phyloP scores from a whole-genome alignment of 2,329 filamentous ascomycete species.

The Xylaria sp. region DNA sequence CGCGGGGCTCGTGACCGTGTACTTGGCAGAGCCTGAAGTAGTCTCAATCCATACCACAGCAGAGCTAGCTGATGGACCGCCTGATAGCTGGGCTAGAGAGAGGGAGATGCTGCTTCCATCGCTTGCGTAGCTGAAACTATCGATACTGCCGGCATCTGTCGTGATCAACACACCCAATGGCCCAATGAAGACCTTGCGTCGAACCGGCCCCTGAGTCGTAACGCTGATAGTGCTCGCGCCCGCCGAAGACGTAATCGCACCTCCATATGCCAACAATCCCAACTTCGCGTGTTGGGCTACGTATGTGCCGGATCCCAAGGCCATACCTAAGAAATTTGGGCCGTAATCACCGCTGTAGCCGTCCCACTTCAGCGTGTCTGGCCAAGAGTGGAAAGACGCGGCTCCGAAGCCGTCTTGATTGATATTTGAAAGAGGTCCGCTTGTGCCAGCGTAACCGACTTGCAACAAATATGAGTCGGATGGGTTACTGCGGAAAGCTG shows the following conservation, averaged over 20 bases:
- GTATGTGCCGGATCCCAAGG: slow-evolving; percentile 61
- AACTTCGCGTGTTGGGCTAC: slow-evolving; percentile 57
- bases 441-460: slow-evolving; percentile 64
- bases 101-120: slow-evolving; percentile 44
- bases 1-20: slow-evolving; percentile 41
- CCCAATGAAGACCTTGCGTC: slow-evolving; percentile 60
- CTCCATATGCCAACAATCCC: slow-evolving; percentile 62
- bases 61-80: slow-evolving; percentile 44
- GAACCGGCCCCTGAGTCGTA: slow-evolving; percentile 57
- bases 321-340: slow-evolving; percentile 62
- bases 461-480: slow-evolving; percentile 61
- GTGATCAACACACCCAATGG: slow-evolving; percentile 55
- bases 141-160: slow-evolving; percentile 57
- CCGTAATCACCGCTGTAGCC: slow-evolving; percentile 68
- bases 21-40: slow-evolving; percentile 41
- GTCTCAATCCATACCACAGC: slow-evolving; percentile 53
- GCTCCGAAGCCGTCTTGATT: slow-evolving; percentile 64
- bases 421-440: slow-evolving; percentile 65
- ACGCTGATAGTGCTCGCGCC: slow-evolving; percentile 49
- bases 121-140: slow-evolving; percentile 50
- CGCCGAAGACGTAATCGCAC: slow-evolving; percentile 48
- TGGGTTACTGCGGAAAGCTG: slow-evolving; percentile 59
- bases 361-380: slow-evolving; percentile 66
- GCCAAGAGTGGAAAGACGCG: slow-evolving; percentile 67
- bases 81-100: slow-evolving; percentile 48